phyloP scores from a whole-genome alignment of 2,329 filamentous ascomycete genomes.

The Pezicula radicicola region DNA sequence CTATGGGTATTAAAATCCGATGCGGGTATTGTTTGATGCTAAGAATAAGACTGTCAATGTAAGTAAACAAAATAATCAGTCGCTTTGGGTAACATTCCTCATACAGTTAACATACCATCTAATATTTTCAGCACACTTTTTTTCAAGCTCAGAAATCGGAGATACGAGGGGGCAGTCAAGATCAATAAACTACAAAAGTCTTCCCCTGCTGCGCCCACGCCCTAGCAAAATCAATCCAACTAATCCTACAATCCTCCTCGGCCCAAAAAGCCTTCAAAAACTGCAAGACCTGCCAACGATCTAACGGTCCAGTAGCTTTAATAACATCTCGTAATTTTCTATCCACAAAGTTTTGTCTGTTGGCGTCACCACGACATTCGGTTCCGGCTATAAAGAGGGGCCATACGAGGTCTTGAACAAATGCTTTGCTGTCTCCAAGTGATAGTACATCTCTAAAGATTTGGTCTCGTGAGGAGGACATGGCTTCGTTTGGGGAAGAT shows the following conservation, averaged over 20 bases:
- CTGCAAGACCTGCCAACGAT: not conserved
- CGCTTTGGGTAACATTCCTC: too few species aligned
- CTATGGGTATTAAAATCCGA: too few species aligned
- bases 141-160: too few species aligned
- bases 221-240: slow-evolving; percentile 6
- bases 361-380: not conserved
- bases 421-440: not conserved
- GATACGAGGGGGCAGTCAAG: not conserved
- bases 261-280: slow-evolving; percentile 5
- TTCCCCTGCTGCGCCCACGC: not conserved
- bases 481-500: not conserved
- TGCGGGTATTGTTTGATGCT: too few species aligned
- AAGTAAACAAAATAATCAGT: too few species aligned
- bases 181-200: slow-evolving; percentile 4
- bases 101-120: too few species aligned
- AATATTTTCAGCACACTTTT: too few species aligned
- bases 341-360: slow-evolving; percentile 2
- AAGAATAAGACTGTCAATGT: too few species aligned
- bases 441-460: not conserved
- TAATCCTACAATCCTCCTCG: not conserved
- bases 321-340: slow-evolving; percentile 2
- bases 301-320: not conserved
- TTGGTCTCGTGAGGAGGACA: not conserved
- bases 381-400: slow-evolving; percentile 6
- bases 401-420: slow-evolving; percentile 4